phyloP scores from a whole-genome alignment of 2,329 filamentous ascomycete genomes.

The Chaetomium sp. region DNA sequence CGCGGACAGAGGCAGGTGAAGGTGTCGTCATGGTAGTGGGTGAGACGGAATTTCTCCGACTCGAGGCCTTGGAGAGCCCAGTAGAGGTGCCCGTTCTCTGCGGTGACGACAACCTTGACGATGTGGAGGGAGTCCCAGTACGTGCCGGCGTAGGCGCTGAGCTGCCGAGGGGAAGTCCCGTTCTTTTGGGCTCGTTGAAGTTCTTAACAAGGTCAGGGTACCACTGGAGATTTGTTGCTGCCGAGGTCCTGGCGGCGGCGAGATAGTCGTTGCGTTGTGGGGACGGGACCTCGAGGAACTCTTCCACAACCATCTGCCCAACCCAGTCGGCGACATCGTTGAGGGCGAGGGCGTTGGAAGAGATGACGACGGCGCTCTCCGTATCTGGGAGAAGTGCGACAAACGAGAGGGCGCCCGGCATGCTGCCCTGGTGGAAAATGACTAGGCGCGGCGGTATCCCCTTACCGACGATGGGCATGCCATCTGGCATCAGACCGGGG shows the following conservation, averaged over 20 bases:
- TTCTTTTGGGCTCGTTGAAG: neutral
- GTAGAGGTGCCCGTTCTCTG: neutral
- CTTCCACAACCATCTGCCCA: neutral
- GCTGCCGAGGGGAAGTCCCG: neutral
- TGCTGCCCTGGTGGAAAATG: neutral
- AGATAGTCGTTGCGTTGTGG: neutral
- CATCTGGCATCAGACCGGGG: neutral
- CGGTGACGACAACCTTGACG: neutral
- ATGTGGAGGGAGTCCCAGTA: neutral
- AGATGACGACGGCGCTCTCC: neutral
- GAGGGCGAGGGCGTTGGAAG: neutral
- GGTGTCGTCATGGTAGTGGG: neutral
- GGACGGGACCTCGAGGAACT: too few relatives aligned
- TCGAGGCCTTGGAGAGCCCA: constrained; percentile 1
- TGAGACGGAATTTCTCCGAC: constrained; percentile 6
- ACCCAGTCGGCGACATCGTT: constrained; percentile 3
- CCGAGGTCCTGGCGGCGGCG: neutral
- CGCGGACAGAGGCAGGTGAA: neutral
- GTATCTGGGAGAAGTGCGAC: neutral
- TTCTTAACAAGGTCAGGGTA: neutral
- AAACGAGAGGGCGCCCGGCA: neutral
- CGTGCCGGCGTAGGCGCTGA: neutral
- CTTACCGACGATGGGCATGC: constrained; percentile 1
- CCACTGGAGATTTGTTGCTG: neutral
- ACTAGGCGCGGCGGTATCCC: neutral